Base-by-base conservation (phyloP, 768 basidiomycete genomes). In the Austroboletus festivus region DNA sequence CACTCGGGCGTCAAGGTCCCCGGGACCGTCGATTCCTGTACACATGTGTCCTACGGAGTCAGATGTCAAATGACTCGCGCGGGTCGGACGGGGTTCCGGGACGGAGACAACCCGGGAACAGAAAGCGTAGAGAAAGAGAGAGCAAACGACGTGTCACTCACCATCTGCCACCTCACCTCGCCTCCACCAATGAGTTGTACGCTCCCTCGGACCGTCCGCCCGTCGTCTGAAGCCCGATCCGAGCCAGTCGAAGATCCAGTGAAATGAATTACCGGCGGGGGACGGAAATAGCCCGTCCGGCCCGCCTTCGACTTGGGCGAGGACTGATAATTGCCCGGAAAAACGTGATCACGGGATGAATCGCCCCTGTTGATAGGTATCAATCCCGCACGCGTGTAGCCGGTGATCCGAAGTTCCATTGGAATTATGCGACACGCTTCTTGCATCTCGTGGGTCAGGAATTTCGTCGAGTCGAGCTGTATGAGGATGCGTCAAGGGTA, bases 391-490 rank as follows among this genome's bases (percentile, higher is more conserved):
- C 61, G 58, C 0, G 68, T 68, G 43, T 75, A 78, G 7, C 71
- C 66, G 0, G 60, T 53, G 31, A 77, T 60, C 11, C 68, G 71
- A n/a, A 83, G 46, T 18, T 69, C 71, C 67, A 80, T 65, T 2
- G 80, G 78, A 37, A 82, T 77, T 42, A 81, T 73, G n/a, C 74
- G 72, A 43, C 73, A 72, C 2, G 73, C 78, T 62, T 80, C 80
- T 51, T 68, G 60, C 3, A 69, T 55, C 3, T 52, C 51, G 18
- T 61, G 48, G 13, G 67, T 59, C 30, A 57, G 54, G 55, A 72
- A 75, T 24, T 68, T 65, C 20, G 42, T 28, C 47, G 45, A 33
- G 39, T 56, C 59, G 33, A 68, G 55, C 66, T 66, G 10, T 16
- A 35, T 18, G 21, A 18, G n/a, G 3, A n/a, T 4, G 35, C 23